Base-by-base conservation (phyloP, 2,329 filamentous ascomycete species). In the Clonostachys chloroleuca region DNA sequence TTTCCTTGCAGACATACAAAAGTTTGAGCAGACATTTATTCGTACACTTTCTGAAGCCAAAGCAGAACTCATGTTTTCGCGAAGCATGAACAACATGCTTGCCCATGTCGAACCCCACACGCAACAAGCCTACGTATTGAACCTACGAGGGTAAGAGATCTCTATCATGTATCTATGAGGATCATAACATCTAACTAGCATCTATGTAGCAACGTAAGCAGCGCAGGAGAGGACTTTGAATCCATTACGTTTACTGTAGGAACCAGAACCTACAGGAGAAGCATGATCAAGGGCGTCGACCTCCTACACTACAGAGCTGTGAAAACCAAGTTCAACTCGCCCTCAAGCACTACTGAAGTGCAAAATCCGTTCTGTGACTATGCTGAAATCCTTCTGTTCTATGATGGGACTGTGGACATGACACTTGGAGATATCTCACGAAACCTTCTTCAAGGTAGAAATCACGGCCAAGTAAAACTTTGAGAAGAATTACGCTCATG, bases 281-380 rank as follows among this genome's bases (percentile, higher is more conserved):
- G 39, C 7, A 16, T 16, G 14, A 30, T 45, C 35, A 30, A 16
- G 13, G 34, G 43, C 5, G 35, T 45, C 18, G 12, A 17, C 34
- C 39, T 45, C 12, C 33, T 45, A 17, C 43, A 45, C 43, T 45
- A 45, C 35, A 45, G 39, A 30, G 13, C 20, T 12, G 14, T 45
- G 10, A 9, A 30, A 10, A 2, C 24, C 10, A 9, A 30, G 2
- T 30, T 10, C 24, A 4, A 3, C 8, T 30, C 24, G 24, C 24
- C 24, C 24, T 30, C 24, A 30, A 45, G 24, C 17, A 17, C 43
- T n/a, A 4, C 12, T 17, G 12, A 13, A 16, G 35, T 45, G 12
- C 17, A 7, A 13, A 30, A 10, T 10, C 24, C 24, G 24, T 30
- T 30, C 9, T 30, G 24, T 30, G 43, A 45, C 16, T 45, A n/a